Percentiles rank a stretch among this genome's conserved stretches.
Evolutionary conservation across 805 yeast species (phyloP).

Genomic region (Myxozyma geophila): DNA sequence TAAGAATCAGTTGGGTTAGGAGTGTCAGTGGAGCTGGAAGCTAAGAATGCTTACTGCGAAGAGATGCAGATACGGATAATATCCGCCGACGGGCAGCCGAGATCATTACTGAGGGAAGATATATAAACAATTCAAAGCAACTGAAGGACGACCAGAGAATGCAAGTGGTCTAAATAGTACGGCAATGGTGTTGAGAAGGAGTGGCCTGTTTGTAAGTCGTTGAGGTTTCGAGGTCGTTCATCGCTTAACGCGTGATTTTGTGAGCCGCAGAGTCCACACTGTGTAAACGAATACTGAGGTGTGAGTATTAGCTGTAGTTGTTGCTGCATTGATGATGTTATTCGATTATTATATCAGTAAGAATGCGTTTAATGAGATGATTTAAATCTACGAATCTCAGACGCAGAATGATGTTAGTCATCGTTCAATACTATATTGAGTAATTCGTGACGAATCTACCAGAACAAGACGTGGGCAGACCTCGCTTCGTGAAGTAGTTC

Average conservation of each 20-base stretch:
- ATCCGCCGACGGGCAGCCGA: constrained; percentile 13
- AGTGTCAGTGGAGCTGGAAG: background rate
- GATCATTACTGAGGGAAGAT: background rate
- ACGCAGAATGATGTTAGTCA: too few relatives aligned
- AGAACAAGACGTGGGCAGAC: too few relatives aligned
- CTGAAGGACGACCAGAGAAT: background rate
- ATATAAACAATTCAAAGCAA: background rate
- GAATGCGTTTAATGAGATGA: too few relatives aligned
- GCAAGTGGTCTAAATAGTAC: background rate
- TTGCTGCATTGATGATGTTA: too few relatives aligned
- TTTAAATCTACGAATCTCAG: too few relatives aligned
- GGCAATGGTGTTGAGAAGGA: background rate
- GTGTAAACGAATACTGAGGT: too few relatives aligned
- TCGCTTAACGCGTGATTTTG: constrained; percentile 14
- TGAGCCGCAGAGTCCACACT: background rate
- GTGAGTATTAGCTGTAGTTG: too few relatives aligned
- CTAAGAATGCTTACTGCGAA: constrained; percentile 7
- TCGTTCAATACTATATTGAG: too few relatives aligned
- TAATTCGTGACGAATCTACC: too few relatives aligned
- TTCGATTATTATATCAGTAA: too few relatives aligned
- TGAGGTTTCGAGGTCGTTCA: background rate
- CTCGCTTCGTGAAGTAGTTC: too few relatives aligned
- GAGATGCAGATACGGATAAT: constrained; percentile 5
- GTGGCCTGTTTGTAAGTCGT: background rate
- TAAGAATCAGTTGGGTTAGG: background rate